phyloP scores from a whole-genome alignment of 129 eudicot genomes.

The Lonicera japonica region DNA sequence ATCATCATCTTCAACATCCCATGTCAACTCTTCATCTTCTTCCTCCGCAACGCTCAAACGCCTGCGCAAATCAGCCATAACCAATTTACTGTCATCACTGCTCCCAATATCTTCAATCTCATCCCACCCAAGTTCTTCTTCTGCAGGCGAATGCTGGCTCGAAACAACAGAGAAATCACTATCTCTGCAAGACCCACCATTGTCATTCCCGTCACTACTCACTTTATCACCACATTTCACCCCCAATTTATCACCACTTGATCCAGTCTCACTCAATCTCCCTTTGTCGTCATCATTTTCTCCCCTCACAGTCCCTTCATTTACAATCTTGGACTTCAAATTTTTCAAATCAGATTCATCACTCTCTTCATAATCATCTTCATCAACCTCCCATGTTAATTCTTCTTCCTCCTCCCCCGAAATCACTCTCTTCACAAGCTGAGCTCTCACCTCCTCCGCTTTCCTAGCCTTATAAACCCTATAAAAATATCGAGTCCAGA shows the following conservation, averaged over 20 bases:
- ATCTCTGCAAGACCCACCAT: constrained; percentile 15
- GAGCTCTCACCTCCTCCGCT: constrained; percentile 71
- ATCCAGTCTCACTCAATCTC: neutral
- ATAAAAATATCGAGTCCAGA: constrained; percentile 74
- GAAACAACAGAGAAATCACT: constrained; percentile 76
- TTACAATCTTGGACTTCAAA: constrained; percentile 11
- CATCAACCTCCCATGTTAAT: constrained; percentile 87
- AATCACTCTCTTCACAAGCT: constrained; percentile 57
- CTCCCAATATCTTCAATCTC: constrained; percentile 78
- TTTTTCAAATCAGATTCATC: constrained; percentile 16
- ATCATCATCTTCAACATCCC: constrained; percentile 95
- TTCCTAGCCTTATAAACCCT: constrained; percentile 49
- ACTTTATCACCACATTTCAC: constrained; percentile 23
- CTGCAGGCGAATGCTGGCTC: constrained; percentile 58
- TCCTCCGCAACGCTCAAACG: constrained; percentile 52
- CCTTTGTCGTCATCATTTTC: constrained; percentile 16
- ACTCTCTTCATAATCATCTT: constrained; percentile 58
- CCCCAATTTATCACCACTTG: constrained; percentile 7
- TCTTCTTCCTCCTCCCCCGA: constrained; percentile 59
- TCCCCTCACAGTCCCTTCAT: constrained; percentile 20
- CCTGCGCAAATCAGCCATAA: constrained; percentile 42
- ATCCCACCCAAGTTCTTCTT: constrained; percentile 81
- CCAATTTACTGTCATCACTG: constrained; percentile 45
- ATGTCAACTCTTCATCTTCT: constrained; percentile 61
- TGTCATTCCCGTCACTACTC: constrained; percentile 54